Evolutionary conservation across 208 protist species (phyloP).

Genomic region (Leishmania major): DNA sequence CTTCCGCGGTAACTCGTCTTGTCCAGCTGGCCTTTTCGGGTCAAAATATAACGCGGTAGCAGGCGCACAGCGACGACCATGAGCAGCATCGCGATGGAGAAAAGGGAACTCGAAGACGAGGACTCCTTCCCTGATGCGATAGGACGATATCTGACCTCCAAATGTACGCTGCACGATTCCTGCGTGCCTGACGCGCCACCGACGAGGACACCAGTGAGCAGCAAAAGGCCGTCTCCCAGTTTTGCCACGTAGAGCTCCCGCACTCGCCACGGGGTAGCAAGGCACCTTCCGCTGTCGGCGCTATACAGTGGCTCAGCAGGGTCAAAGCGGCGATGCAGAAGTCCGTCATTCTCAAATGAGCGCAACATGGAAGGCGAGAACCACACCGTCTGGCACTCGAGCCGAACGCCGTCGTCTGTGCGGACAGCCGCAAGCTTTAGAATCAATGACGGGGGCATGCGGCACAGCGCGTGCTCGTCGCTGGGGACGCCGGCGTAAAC

Average conservation of each 20-base stretch:
- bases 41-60: conserved; percentile 43
- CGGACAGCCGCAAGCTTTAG: not conserved
- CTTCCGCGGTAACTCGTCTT: conserved; percentile 21
- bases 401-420: conserved; percentile 5
- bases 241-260: conserved; percentile 26
- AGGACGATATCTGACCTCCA: conserved; percentile 33
- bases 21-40: conserved; percentile 32
- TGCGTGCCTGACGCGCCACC: not conserved
- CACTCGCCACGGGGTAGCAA: conserved; percentile 23
- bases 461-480: conserved; percentile 16
- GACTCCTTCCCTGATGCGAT: not conserved
- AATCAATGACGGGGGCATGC: not conserved
- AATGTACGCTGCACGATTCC: conserved; percentile 29
- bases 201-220: conserved; percentile 27
- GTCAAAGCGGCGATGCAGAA: conserved; percentile 20
- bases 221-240: conserved; percentile 10
- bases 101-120: conserved; percentile 1
- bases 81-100: conserved; percentile 36
- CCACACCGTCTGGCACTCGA: conserved; percentile 7
- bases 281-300: conserved; percentile 21
- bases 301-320: conserved; percentile 24
- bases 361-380: conserved; percentile 3
- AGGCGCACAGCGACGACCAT: conserved; percentile 39
- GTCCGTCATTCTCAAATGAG: not conserved
- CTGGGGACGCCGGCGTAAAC: conserved; percentile 21